Evolutionary conservation across 140 eudicot species (phyloP), one percentile per base, ranked within the genome.

Genomic region (Flaveria floridana): DNA sequence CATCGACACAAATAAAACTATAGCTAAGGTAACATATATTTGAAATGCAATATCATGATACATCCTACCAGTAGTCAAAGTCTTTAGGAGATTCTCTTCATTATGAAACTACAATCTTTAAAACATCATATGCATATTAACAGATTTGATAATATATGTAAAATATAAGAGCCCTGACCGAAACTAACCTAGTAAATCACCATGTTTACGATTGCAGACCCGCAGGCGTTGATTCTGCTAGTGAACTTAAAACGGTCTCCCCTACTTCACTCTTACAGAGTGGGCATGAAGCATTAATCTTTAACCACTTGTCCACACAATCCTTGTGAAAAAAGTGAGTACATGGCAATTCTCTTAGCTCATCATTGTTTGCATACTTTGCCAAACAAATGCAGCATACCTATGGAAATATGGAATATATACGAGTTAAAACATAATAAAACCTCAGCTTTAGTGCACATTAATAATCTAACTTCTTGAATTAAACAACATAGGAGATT

Each of bases 221-320:
- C 56, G 79, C 78, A 28, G 30, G 19, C 23, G 74, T 63, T 68
- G 85, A 77, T 81, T 78, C 95, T 21, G 89, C 34, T 39, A 87
- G 34, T 42, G 98, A 76, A 57, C 81, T 78, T 71, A 86, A 51
- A 15, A 81, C 56, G 58, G 73, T 88, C 73, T 94, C 99, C 62
- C 97, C 97, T n/a, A 94, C 99, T 78, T 88, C 97, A 56, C 82
- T 87, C 86, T 94, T 94, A 74, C 99, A 94, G 25, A 94, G 96
- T 19, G 98, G 98, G 71, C 98, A 93, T 6, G 87, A 66, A 7
- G 96, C 96, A 44, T 93, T 90, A 51, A 93, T 93, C 85, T 90
- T 90, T 71, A 93, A 88, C 98, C 98, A 93, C 68, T 93, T 93
- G 48, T 93, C 98, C 56, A 93, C 97, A 14, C 98, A 93, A 44